Percentiles rank a stretch among this genome's conserved stretches.
These are phyloP conservation scores for Sequoiadendron giganteum DNA, from an alignment of 75 land plant genomes.

Conservation along the genomic window DNA sequence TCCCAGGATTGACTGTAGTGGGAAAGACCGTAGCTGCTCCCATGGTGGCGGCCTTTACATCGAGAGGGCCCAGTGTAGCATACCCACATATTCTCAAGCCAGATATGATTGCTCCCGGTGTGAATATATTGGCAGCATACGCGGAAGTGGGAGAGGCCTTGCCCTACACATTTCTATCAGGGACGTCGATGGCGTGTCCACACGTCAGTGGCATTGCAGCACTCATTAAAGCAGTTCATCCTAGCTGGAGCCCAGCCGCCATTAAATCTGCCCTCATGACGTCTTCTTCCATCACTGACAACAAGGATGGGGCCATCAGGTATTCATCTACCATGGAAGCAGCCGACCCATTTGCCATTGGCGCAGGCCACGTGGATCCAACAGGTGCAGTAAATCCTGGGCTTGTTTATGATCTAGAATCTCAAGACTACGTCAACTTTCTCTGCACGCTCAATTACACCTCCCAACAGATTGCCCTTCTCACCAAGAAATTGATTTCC, in stretches of 20 bases:
- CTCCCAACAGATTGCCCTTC: background rate
- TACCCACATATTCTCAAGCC: slow-evolving; percentile 55
- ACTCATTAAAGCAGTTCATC: slow-evolving; percentile 42
- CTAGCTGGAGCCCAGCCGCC: slow-evolving; percentile 69
- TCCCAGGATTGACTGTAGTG: background rate
- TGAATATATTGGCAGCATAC: slow-evolving; percentile 49
- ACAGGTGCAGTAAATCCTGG: slow-evolving; percentile 14
- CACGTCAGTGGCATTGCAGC: slow-evolving; percentile 65
- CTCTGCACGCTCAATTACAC: slow-evolving; percentile 21
- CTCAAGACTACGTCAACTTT: slow-evolving; percentile 9
- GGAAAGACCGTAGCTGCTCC: slow-evolving; percentile 33
- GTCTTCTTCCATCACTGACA: background rate
- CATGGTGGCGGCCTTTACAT: slow-evolving; percentile 41
- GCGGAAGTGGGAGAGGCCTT: slow-evolving; percentile 18
- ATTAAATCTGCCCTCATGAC: slow-evolving; percentile 68
- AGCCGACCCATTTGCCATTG: slow-evolving; percentile 12
- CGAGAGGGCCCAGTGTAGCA: slow-evolving; percentile 47
- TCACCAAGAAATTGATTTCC: background rate
- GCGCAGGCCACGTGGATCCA: slow-evolving; percentile 21
- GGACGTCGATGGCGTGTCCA: slow-evolving; percentile 73
- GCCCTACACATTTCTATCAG: slow-evolving; percentile 28
- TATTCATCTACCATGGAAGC: slow-evolving; percentile 1
- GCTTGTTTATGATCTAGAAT: slow-evolving; percentile 18
- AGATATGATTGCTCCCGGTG: slow-evolving; percentile 61
- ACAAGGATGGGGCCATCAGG: background rate